phyloP scores from a whole-genome alignment of 2,329 filamentous ascomycete species.

The Cladosporium sp. region DNA sequence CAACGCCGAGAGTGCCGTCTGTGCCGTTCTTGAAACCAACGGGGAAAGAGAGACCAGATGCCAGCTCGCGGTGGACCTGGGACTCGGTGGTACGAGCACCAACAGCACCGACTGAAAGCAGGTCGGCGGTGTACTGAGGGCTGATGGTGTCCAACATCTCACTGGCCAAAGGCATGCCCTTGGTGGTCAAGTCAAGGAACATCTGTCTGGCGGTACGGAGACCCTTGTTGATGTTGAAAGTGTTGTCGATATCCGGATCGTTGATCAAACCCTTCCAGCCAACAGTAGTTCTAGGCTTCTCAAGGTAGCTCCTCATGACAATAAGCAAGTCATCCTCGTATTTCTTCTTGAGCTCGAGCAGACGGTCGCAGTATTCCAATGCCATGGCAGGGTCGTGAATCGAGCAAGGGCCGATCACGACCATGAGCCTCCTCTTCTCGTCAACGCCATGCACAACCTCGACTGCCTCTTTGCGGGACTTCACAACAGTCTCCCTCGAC shows the following conservation, averaged over 20 bases:
- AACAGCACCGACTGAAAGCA: conserved; percentile 92
- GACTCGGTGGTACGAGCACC: conserved; percentile 95
- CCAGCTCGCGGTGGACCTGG: conserved; percentile 92
- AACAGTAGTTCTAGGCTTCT: conserved; percentile 96
- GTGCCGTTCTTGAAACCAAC: conserved; percentile 99
- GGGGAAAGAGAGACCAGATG: conserved; percentile 91
- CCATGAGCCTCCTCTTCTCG: conserved; percentile 71
- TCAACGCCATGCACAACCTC: conserved; percentile 73
- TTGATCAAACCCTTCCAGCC: conserved; percentile 99
- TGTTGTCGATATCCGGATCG: conserved; percentile 95
- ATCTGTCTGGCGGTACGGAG: conserved; percentile 86
- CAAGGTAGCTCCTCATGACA: conserved; percentile 97
- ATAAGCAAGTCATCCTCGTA: conserved; percentile 80
- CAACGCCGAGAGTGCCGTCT: conserved; percentile 83
- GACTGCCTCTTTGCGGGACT: conserved; percentile 64
- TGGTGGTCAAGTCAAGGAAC: conserved; percentile 81
- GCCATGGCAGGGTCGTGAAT: conserved; percentile 90
- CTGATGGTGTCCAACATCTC: conserved; percentile 99
- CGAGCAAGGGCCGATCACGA: conserved; percentile 92
- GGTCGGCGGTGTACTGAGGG: conserved; percentile 93
- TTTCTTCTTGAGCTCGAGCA: conserved; percentile 73
- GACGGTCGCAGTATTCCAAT: conserved; percentile 77
- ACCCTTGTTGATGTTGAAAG: conserved; percentile 98
- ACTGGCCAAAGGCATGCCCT: conserved; percentile 89
- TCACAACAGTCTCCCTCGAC: conserved; percentile 65